phyloP scores from a whole-genome alignment of 495 filamentous ascomycete species.

The Aspergillus sclerotiicarbonarius region DNA sequence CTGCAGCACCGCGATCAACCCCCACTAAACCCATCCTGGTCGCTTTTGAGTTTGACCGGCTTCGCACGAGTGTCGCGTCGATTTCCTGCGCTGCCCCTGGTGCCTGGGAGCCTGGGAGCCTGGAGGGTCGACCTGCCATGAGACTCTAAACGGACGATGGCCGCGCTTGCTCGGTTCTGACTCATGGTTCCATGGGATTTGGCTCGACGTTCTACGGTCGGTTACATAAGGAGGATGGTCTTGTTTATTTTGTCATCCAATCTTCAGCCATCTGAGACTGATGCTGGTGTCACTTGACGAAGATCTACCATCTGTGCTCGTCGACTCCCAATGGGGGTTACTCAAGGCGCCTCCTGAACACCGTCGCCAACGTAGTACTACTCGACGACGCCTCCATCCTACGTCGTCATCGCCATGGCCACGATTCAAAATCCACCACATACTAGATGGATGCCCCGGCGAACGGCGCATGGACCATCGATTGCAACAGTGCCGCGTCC shows the following conservation, averaged over 20 bases:
- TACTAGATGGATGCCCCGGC: not conserved
- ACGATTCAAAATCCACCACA: not conserved
- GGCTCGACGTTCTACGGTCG: no score
- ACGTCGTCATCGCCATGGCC: not conserved
- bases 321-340: not conserved
- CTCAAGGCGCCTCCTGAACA: not conserved
- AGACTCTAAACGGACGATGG: constrained; percentile 1
- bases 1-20: not conserved
- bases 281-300: not conserved
- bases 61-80: not conserved
- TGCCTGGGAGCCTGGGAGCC: not conserved
- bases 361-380: not conserved
- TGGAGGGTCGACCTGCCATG: not conserved
- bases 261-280: not conserved
- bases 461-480: not conserved
- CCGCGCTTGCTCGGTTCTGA: not conserved
- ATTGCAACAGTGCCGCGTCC: constrained; percentile 1
- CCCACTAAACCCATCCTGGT: not conserved
- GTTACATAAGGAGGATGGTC: not conserved
- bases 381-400: not conserved
- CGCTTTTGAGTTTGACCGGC: not conserved
- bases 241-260: not conserved
- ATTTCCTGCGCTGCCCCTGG: not conserved
- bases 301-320: not conserved
- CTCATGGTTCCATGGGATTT: not conserved